phyloP scores from a whole-genome alignment of 108 stramenopile species.

The Skeletonema costatum region DNA sequence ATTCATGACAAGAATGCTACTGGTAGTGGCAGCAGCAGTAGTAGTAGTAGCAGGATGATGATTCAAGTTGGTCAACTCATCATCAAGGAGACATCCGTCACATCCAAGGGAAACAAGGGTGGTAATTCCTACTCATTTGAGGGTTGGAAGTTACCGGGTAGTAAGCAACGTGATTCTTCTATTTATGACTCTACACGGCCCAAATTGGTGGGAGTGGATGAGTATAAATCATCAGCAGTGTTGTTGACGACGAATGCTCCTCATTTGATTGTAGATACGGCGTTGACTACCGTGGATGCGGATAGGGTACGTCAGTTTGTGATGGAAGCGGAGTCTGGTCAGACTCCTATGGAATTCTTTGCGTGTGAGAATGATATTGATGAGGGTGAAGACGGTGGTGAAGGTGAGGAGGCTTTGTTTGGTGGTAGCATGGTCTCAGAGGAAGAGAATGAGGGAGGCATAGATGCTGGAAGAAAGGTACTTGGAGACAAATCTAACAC shows the following conservation, averaged over 20 bases:
- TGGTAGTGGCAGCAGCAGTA: neutral
- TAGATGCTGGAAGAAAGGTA: neutral
- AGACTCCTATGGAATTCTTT: slow-evolving; percentile 6
- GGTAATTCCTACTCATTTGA: neutral
- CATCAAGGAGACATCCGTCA: neutral
- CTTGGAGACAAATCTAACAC: neutral
- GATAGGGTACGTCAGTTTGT: neutral
- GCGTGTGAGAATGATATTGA: neutral
- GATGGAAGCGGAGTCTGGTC: neutral
- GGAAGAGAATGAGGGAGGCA: neutral
- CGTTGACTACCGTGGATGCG: neutral
- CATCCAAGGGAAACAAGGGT: neutral
- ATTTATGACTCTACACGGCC: neutral
- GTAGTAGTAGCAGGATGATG: neutral
- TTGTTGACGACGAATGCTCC: neutral
- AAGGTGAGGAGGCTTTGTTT: neutral
- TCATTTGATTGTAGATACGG: neutral
- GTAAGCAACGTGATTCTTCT: neutral
- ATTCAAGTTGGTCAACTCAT: neutral
- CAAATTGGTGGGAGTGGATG: neutral
- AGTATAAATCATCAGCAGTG: neutral
- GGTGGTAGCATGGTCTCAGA: neutral
- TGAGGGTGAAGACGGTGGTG: neutral
- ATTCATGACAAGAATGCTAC: neutral
- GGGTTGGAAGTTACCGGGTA: neutral